Evolutionary conservation across 164 flowering plant species (phyloP).

Genomic region (Liriodendron chinense): DNA sequence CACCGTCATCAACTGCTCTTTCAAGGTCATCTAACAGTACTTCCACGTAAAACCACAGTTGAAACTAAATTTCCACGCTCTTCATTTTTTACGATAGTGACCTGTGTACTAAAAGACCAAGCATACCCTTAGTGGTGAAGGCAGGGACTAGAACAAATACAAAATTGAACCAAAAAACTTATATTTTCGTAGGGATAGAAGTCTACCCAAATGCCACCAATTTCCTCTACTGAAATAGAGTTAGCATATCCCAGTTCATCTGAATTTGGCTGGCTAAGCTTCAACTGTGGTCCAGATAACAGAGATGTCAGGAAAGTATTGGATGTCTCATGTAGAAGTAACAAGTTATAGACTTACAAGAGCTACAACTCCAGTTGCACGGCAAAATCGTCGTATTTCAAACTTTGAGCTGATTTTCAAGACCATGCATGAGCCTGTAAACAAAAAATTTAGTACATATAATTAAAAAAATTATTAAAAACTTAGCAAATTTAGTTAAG

Average conservation of each 20-base stretch:
- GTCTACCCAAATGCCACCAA: constrained; percentile 71
- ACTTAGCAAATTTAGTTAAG: too few relatives aligned
- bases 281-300: too few relatives aligned
- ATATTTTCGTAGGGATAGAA: neutral
- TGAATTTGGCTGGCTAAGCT: constrained; percentile 72
- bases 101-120: constrained; percentile 34
- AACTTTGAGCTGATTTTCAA: constrained; percentile 81
- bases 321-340: neutral
- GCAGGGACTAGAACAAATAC: too few relatives aligned
- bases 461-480: too few relatives aligned
- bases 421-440: constrained; percentile 91
- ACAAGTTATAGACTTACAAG: constrained; percentile 40
- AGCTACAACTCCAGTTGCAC: constrained; percentile 88
- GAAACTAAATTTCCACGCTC: constrained; percentile 86
- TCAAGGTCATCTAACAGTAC: constrained; percentile 99
- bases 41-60: constrained; percentile 86
- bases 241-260: constrained; percentile 91
- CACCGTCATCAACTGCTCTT: too few relatives aligned
- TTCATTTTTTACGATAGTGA: constrained; percentile 90
- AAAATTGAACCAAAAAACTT: constrained; percentile 1
- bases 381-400: constrained; percentile 86
- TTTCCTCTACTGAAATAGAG: constrained; percentile 80
- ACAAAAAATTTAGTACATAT: constrained; percentile 5
- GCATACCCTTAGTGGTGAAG: neutral
- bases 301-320: constrained; percentile 17